Conservation (phyloP, 768 basidiomycete species). For the Hemileccinum impolitum region DNA sequence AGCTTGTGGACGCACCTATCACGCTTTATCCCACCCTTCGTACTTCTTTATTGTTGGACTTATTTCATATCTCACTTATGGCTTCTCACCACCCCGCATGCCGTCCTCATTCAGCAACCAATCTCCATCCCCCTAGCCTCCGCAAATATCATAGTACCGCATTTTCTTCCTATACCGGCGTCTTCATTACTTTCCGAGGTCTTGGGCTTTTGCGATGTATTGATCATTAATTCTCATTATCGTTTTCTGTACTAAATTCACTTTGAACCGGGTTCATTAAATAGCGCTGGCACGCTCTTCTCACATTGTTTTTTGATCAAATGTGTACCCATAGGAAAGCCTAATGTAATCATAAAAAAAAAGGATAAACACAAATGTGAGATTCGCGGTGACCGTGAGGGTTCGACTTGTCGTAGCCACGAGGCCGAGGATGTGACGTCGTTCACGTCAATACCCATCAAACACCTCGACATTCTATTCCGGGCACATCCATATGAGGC, state of each 20-base stretch:
- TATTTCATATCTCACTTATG: slow-evolving; percentile 17
- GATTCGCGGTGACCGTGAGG: too few relatives aligned
- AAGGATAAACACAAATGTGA: too few relatives aligned
- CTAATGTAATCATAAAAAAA: too few relatives aligned
- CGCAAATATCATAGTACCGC: background rate
- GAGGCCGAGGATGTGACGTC: background rate
- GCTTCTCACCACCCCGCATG: background rate
- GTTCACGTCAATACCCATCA: background rate
- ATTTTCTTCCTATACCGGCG: background rate
- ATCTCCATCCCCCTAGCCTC: background rate
- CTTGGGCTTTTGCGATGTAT: background rate
- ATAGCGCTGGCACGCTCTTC: slow-evolving; percentile 7
- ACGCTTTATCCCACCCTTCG: background rate
- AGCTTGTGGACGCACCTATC: background rate
- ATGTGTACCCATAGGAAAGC: too few relatives aligned
- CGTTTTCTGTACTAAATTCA: background rate
- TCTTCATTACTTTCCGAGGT: background rate
- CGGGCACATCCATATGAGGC: slow-evolving; percentile 2
- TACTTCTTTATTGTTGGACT: slow-evolving; percentile 15
- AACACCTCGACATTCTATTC: background rate
- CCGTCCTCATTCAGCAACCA: background rate
- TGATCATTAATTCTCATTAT: background rate
- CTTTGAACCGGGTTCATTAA: slow-evolving; percentile 9
- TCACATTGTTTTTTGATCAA: background rate
- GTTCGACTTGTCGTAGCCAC: background rate